Conservation (phyloP, 2,329 filamentous ascomycete genomes). For the Septoria petroselini region DNA sequence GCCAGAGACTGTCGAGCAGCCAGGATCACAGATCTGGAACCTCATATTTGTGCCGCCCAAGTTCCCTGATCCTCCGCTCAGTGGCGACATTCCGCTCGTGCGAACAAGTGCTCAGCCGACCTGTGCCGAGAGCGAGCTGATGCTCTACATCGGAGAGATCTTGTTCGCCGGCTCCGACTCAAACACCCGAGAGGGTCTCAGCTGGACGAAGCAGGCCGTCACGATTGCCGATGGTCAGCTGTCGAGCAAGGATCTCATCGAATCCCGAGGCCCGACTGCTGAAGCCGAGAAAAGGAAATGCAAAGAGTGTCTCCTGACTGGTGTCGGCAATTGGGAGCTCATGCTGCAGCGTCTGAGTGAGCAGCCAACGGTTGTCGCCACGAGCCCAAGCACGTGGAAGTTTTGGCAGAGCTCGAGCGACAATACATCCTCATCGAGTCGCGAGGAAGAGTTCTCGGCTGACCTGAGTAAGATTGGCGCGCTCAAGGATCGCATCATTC, state of each 20-base stretch:
- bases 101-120: slow-evolving; percentile 55
- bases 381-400: slow-evolving; percentile 23
- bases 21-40: slow-evolving; percentile 16
- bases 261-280: slow-evolving; percentile 3
- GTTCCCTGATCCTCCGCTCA: slow-evolving; percentile 68
- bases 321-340: slow-evolving; percentile 74
- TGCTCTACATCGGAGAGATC: slow-evolving; percentile 91
- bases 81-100: slow-evolving; percentile 65
- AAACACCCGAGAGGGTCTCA: slow-evolving; percentile 60
- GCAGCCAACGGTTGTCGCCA: slow-evolving; percentile 25
- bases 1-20: slow-evolving; percentile 29
- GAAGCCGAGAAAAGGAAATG: slow-evolving; percentile 53
- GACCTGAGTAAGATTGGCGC: slow-evolving; percentile 10
- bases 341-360: slow-evolving; percentile 61
- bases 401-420: slow-evolving; percentile 25
- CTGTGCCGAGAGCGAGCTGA: slow-evolving; percentile 82
- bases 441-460: slow-evolving; percentile 4
- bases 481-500: slow-evolving; percentile 16
- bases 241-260: slow-evolving; percentile 28
- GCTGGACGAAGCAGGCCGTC: slow-evolving; percentile 87
- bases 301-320: slow-evolving; percentile 71
- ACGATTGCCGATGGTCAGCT: slow-evolving; percentile 65
- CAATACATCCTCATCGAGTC: slow-evolving; percentile 16
- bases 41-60: slow-evolving; percentile 38
- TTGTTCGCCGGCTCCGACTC: slow-evolving; percentile 64